Conservation (phyloP, 768 basidiomycete species). For the Lentinula lateritia region DNA sequence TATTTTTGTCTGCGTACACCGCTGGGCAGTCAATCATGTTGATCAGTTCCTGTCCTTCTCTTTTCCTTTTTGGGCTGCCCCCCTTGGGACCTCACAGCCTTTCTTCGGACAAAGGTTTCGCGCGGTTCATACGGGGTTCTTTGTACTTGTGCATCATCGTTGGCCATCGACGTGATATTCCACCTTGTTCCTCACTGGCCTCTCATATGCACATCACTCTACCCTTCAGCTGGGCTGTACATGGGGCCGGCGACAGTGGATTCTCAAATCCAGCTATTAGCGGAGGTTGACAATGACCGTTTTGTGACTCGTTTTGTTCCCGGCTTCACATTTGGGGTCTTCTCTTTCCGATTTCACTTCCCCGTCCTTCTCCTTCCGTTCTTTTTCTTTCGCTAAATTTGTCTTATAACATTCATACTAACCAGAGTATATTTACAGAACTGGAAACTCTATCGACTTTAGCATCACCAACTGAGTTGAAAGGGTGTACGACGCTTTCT, state of each 20-base stretch:
- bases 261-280: neutral
- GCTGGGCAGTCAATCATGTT: constrained; percentile 3
- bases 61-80: neutral
- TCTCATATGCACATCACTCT: neutral
- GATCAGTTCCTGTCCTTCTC: neutral
- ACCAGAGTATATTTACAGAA: constrained; percentile 21
- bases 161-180: neutral
- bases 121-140: constrained; percentile 22
- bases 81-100: neutral
- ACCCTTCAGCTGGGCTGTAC: neutral
- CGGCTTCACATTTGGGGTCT: neutral
- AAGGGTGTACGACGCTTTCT: constrained; percentile 30
- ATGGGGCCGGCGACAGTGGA: neutral
- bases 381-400: neutral
- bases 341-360: constrained; percentile 5
- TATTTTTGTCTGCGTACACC: neutral
- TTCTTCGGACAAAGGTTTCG: constrained; percentile 11
- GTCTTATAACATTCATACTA: neutral
- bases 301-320: neutral
- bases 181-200: neutral
- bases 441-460: constrained; percentile 57
- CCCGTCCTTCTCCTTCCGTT: neutral
- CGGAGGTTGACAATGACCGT: neutral
- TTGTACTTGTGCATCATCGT: neutral
- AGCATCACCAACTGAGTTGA: constrained; percentile 14